Evolutionary conservation across 352 stramenopile genomes (phyloP).

Genomic region (Globisporangium alternatum): DNA sequence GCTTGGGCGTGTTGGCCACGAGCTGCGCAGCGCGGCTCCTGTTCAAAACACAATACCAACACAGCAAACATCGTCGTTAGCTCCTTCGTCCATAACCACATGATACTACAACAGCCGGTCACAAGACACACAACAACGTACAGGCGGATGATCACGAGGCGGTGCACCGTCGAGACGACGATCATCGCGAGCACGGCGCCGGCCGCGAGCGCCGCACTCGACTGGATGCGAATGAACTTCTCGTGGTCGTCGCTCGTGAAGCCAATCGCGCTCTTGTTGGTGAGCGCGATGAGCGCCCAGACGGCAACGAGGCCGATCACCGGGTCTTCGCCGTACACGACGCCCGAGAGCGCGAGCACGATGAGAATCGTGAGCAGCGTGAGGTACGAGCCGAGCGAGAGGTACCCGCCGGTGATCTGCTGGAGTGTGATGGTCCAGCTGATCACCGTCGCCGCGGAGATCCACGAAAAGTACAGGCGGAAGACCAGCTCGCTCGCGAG

Average conservation of each 20-base stretch:
- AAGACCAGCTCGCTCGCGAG: constrained; percentile 58
- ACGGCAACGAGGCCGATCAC: constrained; percentile 49
- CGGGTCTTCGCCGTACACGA: constrained; percentile 51
- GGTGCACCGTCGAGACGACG: constrained; percentile 32
- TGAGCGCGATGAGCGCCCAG: constrained; percentile 52
- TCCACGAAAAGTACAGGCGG: constrained; percentile 65
- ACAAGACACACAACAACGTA: constrained; percentile 5
- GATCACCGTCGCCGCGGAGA: constrained; percentile 46
- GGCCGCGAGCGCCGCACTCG: constrained; percentile 34
- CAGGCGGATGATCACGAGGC: constrained; percentile 17
- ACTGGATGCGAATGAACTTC: constrained; percentile 41
- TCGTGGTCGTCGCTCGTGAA: constrained; percentile 22
- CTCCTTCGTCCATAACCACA: background rate
- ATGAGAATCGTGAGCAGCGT: constrained; percentile 42
- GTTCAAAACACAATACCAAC: background rate
- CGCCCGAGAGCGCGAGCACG: constrained; percentile 33
- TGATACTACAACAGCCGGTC: background rate
- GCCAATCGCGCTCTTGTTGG: constrained; percentile 30
- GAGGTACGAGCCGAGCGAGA: constrained; percentile 44
- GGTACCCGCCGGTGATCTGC: constrained; percentile 28
- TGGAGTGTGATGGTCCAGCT: constrained; percentile 58
- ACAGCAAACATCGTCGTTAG: background rate
- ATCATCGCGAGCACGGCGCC: constrained; percentile 27
- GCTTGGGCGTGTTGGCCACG: constrained; percentile 17
- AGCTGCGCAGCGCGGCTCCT: constrained; percentile 16